Base-by-base conservation (phyloP, 1,284 basidiomycete species). In the Earliella scabrosa region DNA sequence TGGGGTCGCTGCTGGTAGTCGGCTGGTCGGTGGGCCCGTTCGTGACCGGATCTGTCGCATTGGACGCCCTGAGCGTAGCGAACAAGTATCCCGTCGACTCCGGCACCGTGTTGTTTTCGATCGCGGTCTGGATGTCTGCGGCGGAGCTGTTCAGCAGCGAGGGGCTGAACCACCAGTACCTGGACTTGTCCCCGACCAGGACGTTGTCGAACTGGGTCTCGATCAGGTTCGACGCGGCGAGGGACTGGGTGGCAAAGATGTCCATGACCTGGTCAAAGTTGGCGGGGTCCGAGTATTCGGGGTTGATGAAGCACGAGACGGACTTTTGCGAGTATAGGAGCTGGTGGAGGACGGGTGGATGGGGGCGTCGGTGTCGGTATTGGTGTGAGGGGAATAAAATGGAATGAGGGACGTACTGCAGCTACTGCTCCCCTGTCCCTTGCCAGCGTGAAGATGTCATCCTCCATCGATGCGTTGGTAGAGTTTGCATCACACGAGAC, bases 381-480 rank as follows among this genome's bases (percentile, higher is more conserved):
- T 36, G 13, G 20, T 23, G 2, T 16, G 16, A 11, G 13, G 9
- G 2, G 24, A 10, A 34, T 23, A 11, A 14, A 14, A 27, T 20
- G 21, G 34, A 50, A 54, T 45, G 35, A 47, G 47, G 46, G 23
- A 75, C 83, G 67, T 64, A 90, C 85, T 29, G 89, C 92, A 40
- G 89, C 88, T 24, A 85, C 82, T 0, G 93, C 93, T 5, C 94
- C 94, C 54, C 83, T 77, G 62, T 89, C 85, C 40, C 82, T 76
- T 11, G 91, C 92, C 36, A 92, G 75, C 0, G 90, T 92, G 71
- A 95, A 93, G 50, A 95, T 83, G 70, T 96, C 93, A 45, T 74
- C 67, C 4, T 80, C 75, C 61, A 77, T 67, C 0, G 82, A 82
- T 8, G 82, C 77, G 58, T 81, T 72, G 4, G 90, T 91, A 23